Base-by-base conservation (phyloP, 176 grass and related monocot species). In the Cenchrus purpureus region DNA sequence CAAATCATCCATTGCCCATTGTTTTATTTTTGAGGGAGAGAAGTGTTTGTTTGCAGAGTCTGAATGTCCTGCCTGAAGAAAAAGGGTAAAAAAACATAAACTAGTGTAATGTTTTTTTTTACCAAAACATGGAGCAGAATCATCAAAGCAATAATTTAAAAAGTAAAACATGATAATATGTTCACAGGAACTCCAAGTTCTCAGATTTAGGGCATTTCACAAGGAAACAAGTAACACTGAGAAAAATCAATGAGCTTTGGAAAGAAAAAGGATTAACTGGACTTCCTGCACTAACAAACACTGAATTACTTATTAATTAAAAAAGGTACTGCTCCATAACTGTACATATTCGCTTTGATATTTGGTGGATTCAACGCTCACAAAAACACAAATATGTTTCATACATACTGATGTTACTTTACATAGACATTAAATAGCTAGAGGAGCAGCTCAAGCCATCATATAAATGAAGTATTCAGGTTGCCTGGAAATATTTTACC, bases 1-100 rank as follows among this genome's bases (percentile, higher is more conserved):
- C 72, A 98, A 91, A 93, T 98, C 96, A 92, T 95, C 78, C 10
- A 73, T 71, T 22, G 93, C 96, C 96, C 93, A 95, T 20, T 90
- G 44, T 90, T 94, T 98, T 80, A 98, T 87, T 88, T 94, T 93
- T 43, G 89, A 91, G 8, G 63, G 85, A 57, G 89, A 89, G 90
- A 98, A 91, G 40, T 75, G 63, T 44, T 83, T 83, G 6, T 83
- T 55, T 48, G 73, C 10, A 65, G 57, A 49, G 7, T 88, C 76
- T 55, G 59, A 50, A 85, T 85, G 48, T 88, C 68, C 66, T 76
- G 42, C 77, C 96, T 95, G 83, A 44, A 85, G 4, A 9, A 52
- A 29, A 82, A 73, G n/a, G n/a, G 2, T 55, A 81, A 56, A 19
- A 14, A 76, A 81, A 49, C 28, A 11, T 0, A 77, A 79, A 71